Evolutionary conservation across 2,329 filamentous ascomycete genomes (phyloP), one percentile per base, ranked within the genome.

Genomic region (Aspergillus hortae): DNA sequence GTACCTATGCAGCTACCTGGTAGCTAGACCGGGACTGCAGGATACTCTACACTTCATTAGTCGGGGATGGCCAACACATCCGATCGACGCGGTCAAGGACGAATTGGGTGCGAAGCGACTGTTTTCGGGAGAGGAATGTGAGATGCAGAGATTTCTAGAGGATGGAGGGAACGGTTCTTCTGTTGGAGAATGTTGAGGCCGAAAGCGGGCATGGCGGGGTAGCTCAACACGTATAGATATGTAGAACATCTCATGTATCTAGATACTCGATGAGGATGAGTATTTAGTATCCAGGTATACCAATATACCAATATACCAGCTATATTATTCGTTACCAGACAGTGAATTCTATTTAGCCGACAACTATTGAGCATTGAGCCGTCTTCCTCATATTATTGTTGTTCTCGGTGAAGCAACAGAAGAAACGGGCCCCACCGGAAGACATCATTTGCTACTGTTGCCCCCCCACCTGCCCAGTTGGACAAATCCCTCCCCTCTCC

Each of bases 391-490:
- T 5, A 23, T 6, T 4, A 15, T 36, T 15, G n/a, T 38, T n/a
- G 12, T 10, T 42, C 17, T 23, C 40, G 42, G 42, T 44, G 32
- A 32, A 30, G 25, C 25, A 45, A 42, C 32, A 27, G 23, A 19
- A 19, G 19, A 19, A 19, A 23, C 17, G 35, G 35, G 57, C 58
- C 61, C 62, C 63, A 62, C 62, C 58, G 46, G 58, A 53, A 60
- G 60, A 66, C 65, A 66, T 68, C 64, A 68, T 66, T 30, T 30
- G 27, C 27, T 30, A 7, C 9, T 55, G 57, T 3, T 19, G 19
- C 19, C 61, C 58, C 66, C 65, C 62, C 63, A 64, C 65, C 60
- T 66, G 56, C 63, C 64, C 57, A 46, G 58, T 53, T 55, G 41
- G 44, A 42, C 15, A 21, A 12, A 15, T 17, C 11, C 19, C 17